Percentiles rank a stretch among this genome's conserved stretches.
These are phyloP conservation scores for Metschnikowia koreensis DNA, from an alignment of 805 yeast genomes.

Conservation along the genomic window DNA sequence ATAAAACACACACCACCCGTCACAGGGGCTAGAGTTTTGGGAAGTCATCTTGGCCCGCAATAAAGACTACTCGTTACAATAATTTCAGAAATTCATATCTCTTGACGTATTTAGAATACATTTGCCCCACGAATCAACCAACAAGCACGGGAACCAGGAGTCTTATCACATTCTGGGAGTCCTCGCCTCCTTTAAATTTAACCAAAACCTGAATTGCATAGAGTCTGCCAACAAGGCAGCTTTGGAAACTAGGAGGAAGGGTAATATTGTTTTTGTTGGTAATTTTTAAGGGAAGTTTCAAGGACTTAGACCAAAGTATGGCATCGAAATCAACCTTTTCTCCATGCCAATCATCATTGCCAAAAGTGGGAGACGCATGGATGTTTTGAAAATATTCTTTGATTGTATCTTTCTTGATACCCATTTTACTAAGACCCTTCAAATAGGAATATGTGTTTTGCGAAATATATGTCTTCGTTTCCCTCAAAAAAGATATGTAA, in stretches of 20 bases:
- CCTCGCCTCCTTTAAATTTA: constrained; percentile 41
- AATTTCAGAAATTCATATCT: too few species aligned
- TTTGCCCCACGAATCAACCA: constrained; percentile 4
- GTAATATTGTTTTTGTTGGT: constrained; percentile 46
- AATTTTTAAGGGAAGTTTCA: constrained; percentile 43
- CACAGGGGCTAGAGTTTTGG: too few species aligned
- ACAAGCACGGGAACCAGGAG: constrained; percentile 20
- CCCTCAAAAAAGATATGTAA: constrained; percentile 35
- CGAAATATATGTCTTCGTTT: constrained; percentile 31
- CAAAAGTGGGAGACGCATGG: constrained; percentile 20
- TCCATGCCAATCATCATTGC: constrained; percentile 30
- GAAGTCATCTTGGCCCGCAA: too few species aligned
- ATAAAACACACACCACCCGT: too few species aligned
- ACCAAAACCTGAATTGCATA: constrained; percentile 52
- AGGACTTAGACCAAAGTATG: constrained; percentile 29
- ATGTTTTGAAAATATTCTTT: constrained; percentile 35
- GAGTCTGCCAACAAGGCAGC: constrained; percentile 57
- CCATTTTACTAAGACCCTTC: constrained; percentile 37
- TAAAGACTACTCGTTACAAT: too few species aligned
- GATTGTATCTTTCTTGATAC: constrained; percentile 40
- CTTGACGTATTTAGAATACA: neutral
- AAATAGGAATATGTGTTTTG: constrained; percentile 35
- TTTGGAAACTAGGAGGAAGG: constrained; percentile 60
- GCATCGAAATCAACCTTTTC: constrained; percentile 24
- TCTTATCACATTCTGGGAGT: constrained; percentile 11